These are phyloP conservation scores for Ilyonectria robusta DNA, from an alignment of 2,329 filamentous ascomycete genomes.

Conservation along the genomic window DNA sequence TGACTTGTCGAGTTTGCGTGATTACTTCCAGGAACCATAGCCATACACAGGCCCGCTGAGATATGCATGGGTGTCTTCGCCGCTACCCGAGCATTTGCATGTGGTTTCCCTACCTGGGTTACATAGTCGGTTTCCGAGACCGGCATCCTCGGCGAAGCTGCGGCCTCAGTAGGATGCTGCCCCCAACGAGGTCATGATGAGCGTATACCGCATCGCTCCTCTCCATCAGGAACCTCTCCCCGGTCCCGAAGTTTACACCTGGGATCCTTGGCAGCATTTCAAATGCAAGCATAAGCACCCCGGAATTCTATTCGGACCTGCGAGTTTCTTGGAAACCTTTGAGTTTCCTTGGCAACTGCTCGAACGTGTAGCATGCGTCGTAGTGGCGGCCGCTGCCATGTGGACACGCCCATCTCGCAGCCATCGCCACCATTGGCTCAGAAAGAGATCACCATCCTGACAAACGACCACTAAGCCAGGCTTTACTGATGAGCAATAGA, in stretches of 20 bases:
- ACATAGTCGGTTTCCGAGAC: neutral
- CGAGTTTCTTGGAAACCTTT: too few relatives aligned
- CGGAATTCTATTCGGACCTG: neutral
- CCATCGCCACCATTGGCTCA: conserved; percentile 16
- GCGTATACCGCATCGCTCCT: neutral
- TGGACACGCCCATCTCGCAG: neutral
- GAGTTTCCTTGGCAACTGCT: conserved; percentile 18
- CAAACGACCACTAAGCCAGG: conserved; percentile 30
- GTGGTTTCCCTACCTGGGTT: neutral
- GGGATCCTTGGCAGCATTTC: neutral
- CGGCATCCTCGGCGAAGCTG: conserved; percentile 7
- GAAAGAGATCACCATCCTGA: conserved; percentile 17
- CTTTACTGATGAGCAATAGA: neutral
- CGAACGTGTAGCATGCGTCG: neutral
- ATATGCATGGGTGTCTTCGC: neutral
- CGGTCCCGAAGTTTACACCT: neutral
- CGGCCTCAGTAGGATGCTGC: neutral
- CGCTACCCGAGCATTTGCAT: neutral
- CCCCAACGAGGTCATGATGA: neutral
- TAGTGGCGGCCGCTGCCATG: conserved; percentile 25
- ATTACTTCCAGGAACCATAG: neutral
- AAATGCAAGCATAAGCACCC: conserved; percentile 2
- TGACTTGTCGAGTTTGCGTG: neutral
- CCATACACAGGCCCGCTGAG: neutral
- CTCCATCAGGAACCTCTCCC: neutral